A percentile compares a stretch with the other conserved stretches of the same genome.
Conservation (phyloP, 2,329 filamentous ascomycete genomes). For the Helotiales sp. region DNA sequence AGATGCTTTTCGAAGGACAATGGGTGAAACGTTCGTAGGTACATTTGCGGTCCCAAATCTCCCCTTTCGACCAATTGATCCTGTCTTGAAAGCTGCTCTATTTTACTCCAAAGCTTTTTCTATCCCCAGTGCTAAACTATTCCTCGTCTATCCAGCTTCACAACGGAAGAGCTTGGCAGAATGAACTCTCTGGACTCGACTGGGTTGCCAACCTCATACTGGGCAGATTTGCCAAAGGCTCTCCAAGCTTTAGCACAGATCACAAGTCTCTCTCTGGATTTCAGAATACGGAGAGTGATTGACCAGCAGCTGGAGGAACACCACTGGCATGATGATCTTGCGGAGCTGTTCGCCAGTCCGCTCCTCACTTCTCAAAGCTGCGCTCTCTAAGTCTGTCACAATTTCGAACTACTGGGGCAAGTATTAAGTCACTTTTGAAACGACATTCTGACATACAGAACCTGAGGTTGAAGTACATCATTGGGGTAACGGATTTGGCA, state of each 20-base stretch:
- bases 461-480: constrained; percentile 3
- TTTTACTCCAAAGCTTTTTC: too few relatives aligned
- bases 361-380: not conserved
- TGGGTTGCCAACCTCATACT: constrained; percentile 1
- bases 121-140: too few relatives aligned
- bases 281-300: not conserved
- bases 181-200: too few relatives aligned
- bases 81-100: too few relatives aligned
- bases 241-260: constrained; percentile 1
- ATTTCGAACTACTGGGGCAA: not conserved
- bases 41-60: too few relatives aligned
- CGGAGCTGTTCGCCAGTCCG: constrained; percentile 8
- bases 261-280: constrained; percentile 8
- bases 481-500: not conserved
- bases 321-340: constrained; percentile 8
- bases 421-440: not conserved
- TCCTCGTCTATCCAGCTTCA: too few relatives aligned
- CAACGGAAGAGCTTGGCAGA: not conserved
- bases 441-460: not conserved
- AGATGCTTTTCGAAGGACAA: not conserved
- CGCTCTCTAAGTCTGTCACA: constrained; percentile 5
- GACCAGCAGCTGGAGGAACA: constrained; percentile 1
- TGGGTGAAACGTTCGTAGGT: not conserved
- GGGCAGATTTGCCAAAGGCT: constrained; percentile 15
- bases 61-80: too few relatives aligned